phyloP scores from a whole-genome alignment of 257 asterid species.

The Anisodus acutangulus region DNA sequence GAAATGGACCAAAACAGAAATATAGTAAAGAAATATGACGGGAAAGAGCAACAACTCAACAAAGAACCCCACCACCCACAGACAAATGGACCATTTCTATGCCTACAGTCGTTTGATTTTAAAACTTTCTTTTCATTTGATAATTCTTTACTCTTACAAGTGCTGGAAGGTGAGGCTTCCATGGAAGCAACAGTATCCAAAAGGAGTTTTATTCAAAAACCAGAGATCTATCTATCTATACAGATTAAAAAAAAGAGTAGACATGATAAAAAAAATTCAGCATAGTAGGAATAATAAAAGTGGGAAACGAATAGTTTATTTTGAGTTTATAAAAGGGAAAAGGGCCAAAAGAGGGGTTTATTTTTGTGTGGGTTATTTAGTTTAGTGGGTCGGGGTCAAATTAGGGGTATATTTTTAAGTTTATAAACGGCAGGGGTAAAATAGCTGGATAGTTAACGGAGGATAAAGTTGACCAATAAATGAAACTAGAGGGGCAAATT shows the following conservation, averaged over 20 bases:
- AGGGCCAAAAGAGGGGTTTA: background rate
- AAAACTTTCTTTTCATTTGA: background rate
- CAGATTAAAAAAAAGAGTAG: background rate
- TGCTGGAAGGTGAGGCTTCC: slow-evolving; percentile 20
- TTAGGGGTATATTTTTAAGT: too few species aligned
- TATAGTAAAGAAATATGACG: background rate
- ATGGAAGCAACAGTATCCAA: slow-evolving; percentile 24
- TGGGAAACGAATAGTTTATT: background rate
- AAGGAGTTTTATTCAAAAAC: background rate
- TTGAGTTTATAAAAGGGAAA: background rate
- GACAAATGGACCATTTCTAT: slow-evolving; percentile 27
- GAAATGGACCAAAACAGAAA: background rate
- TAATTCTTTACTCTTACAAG: background rate
- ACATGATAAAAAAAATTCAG: background rate
- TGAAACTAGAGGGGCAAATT: too few species aligned
- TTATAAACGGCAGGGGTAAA: too few species aligned
- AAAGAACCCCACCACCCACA: slow-evolving; percentile 34
- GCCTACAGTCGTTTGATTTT: background rate
- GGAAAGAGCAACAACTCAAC: slow-evolving; percentile 24
- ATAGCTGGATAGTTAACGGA: too few species aligned
- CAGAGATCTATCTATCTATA: background rate
- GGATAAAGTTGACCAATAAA: too few species aligned
- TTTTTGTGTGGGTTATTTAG: too few species aligned
- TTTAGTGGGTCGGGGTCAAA: too few species aligned
- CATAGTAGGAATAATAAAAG: background rate